Percentiles rank a stretch among this genome's conserved stretches.
Conservation (phyloP, 768 basidiomycete species). For the Suillus subaureus region DNA sequence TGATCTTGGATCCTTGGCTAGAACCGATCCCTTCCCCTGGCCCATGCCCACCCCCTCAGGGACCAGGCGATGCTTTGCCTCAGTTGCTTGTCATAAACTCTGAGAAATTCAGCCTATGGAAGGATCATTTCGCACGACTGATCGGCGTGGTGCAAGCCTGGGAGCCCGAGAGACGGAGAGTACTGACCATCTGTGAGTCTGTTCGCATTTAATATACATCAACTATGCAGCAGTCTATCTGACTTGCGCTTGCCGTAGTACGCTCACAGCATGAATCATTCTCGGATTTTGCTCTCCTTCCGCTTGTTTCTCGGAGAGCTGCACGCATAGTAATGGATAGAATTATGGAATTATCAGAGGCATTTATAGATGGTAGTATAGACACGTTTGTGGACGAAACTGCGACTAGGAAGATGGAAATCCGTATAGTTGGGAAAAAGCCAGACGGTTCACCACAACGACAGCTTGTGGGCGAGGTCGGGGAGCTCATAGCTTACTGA, state of each 20-base stretch:
- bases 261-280: conserved; percentile 28
- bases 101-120: conserved; percentile 79
- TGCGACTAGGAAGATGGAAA: conserved; percentile 24
- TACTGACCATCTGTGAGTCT: conserved; percentile 53
- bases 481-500: conserved; percentile 28
- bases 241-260: conserved; percentile 16
- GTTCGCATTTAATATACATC: not conserved
- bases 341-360: conserved; percentile 22
- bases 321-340: conserved; percentile 25
- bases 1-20: conserved; percentile 85
- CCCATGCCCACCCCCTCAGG: conserved; percentile 30
- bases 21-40: conserved; percentile 71
- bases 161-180: conserved; percentile 45
- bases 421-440: conserved; percentile 22
- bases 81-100: conserved; percentile 72
- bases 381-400: not conserved
- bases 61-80: conserved; percentile 27
- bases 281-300: conserved; percentile 32
- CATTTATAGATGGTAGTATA: conserved; percentile 24
- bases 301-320: conserved; percentile 19
- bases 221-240: not conserved
- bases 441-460: conserved; percentile 27
- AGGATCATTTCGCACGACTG: conserved; percentile 66
- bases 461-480: conserved; percentile 22
- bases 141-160: conserved; percentile 55